Evolutionary conservation across 345 rosid species (phyloP), one percentile per base, ranked within the genome.

Genomic region (Dipteronia dyeriana): DNA sequence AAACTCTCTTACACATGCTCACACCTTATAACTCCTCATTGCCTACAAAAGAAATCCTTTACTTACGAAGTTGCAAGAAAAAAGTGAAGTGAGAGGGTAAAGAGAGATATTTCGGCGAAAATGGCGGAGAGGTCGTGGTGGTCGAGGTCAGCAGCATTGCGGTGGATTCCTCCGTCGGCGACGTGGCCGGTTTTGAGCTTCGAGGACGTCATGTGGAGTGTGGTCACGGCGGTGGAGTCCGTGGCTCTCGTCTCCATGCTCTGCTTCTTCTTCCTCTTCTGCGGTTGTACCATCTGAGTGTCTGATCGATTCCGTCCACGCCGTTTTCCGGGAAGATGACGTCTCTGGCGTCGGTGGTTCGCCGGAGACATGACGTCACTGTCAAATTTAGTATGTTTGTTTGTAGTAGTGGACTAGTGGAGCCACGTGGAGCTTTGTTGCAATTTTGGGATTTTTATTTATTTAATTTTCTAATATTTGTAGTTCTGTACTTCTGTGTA

Each of bases 171-270:
- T 51, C 49, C 53, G 14, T 82, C 82, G 82, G 70, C 49, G 34
- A 23, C 82, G 81, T 60, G 82, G 76, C 84, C 88, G 22, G 92
- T 76, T 82, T 61, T 89, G 54, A 80, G 76, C 71, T 71, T 91
- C 25, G 97, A 94, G 79, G 93, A 90, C 70, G 85, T 88, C 45
- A 22, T 92, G 4, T 92, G 98, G 98, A 81, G 85, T 59, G 76
- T 94, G 56, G 87, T 91, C 23, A 89, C 88, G 22, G 98, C 88
- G 60, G 83, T 94, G 41, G 98, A 94, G 83, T 94, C 98, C 0
- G 91, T 92, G 67, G 98, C 97, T 8, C 88, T 94, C 41, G 91
- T 94, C 62, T 94, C 98, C 26, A 91, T 92, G 93, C 86, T 94
- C 64, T 82, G 94, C 77, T 92, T 94, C 89, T 94, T 89, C 90